Evolutionary conservation across 169 alveolate species (phyloP).

Genomic region (Plasmodium billcollinsi): DNA sequence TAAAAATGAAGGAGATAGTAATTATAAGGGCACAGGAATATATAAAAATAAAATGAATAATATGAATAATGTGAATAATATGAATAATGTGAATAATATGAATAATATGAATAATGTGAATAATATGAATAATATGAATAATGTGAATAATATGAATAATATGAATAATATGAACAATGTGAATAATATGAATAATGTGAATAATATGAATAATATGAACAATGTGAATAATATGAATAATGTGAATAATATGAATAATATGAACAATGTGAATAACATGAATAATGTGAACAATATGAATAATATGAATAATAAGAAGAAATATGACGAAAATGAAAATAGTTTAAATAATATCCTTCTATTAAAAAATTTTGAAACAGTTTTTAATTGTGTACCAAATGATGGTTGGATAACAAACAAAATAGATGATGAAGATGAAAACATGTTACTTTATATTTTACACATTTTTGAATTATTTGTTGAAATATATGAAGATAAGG

Average conservation of each 20-base stretch:
- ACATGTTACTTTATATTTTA: conserved; percentile 28
- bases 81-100: background rate
- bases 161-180: background rate
- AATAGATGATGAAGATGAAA: conserved; percentile 72
- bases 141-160: too few relatives aligned
- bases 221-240: background rate
- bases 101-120: background rate
- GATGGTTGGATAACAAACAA: conserved; percentile 52
- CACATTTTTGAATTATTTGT: conserved; percentile 44
- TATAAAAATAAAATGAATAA: background rate
- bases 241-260: too few relatives aligned
- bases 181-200: too few relatives aligned
- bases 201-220: too few relatives aligned
- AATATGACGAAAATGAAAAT: conserved; percentile 2
- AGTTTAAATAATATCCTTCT: conserved; percentile 14
- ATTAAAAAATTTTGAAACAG: conserved; percentile 53
- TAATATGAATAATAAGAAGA: background rate
- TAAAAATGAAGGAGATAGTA: background rate
- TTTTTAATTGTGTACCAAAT: conserved; percentile 50
- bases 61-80: background rate
- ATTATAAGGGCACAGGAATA: background rate
- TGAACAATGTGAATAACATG: too few relatives aligned
- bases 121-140: too few relatives aligned
- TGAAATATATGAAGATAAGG: conserved; percentile 53
- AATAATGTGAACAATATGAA: too few relatives aligned